phyloP scores from a whole-genome alignment of 2,329 filamentous ascomycete genomes.

The Fusarium gaditjirri region DNA sequence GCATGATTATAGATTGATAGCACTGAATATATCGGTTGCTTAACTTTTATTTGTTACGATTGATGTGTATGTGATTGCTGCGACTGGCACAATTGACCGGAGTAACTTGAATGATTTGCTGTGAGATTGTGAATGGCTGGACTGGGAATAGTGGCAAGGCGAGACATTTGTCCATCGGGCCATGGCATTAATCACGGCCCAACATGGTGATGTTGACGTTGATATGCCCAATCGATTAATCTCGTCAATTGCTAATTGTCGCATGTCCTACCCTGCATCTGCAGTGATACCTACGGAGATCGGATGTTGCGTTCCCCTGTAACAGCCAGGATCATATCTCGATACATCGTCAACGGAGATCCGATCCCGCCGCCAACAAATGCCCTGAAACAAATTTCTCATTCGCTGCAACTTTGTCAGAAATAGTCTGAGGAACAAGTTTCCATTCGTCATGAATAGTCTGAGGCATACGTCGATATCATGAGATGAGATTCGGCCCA shows the following conservation, averaged over 20 bases:
- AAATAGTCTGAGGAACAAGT: not conserved
- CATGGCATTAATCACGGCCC: not conserved
- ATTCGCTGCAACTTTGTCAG: not conserved
- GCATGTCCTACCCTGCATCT: not conserved
- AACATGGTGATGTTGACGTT: not conserved
- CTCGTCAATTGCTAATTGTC: not conserved
- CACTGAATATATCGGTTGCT: slow-evolving; percentile 32
- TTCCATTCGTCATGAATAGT: not conserved
- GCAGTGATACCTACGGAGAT: not conserved
- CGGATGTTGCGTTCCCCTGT: not conserved
- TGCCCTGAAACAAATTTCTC: not conserved
- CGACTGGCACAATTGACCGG: not conserved
- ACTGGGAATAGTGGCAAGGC: not conserved
- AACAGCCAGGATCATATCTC: slow-evolving; percentile 1
- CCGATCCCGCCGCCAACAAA: not conserved
- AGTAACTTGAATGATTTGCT: fast-evolving
- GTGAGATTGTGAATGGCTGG: not conserved
- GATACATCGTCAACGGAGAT: not conserved
- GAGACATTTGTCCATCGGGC: not conserved
- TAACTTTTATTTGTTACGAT: not conserved
- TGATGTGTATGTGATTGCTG: not conserved
- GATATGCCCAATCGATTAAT: not conserved
- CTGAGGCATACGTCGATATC: not conserved
- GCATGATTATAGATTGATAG: slow-evolving; percentile 34
- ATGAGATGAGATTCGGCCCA: slow-evolving; percentile 4